Percentiles rank a stretch among this genome's conserved stretches.
Evolutionary conservation across 2,329 filamentous ascomycete species (phyloP).

Genomic region (Nothomitra cinnamomea): DNA sequence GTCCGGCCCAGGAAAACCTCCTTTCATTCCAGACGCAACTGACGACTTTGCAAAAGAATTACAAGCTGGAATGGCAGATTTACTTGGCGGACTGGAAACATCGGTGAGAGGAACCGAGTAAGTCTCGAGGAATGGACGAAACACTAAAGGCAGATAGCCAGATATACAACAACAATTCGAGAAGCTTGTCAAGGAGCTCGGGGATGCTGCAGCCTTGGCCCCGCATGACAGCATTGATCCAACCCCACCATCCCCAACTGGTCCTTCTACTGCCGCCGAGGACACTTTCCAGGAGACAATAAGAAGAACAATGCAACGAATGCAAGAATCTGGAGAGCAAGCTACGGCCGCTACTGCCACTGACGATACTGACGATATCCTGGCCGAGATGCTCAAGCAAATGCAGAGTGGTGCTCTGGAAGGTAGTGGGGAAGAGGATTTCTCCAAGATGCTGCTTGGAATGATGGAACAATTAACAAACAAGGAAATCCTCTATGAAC

Average conservation of each 20-base stretch:
- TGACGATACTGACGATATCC: slow-evolving; percentile 58
- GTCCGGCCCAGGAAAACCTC: slow-evolving; percentile 8
- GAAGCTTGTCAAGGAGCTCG: slow-evolving; percentile 56
- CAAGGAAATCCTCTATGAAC: slow-evolving; percentile 95
- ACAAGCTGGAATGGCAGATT: slow-evolving; percentile 75
- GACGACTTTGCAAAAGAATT: slow-evolving; percentile 71
- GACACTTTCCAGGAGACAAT: slow-evolving; percentile 85
- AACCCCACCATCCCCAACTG: slow-evolving; percentile 6
- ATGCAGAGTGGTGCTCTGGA: slow-evolving; percentile 47
- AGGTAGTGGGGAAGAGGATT: slow-evolving; percentile 55
- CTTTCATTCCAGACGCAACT: slow-evolving; percentile 31
- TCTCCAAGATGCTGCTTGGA: slow-evolving; percentile 85
- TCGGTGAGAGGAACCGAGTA: slow-evolving; percentile 39
- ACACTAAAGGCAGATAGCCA: slow-evolving; percentile 47
- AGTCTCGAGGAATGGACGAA: slow-evolving; percentile 61
- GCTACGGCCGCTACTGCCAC: slow-evolving; percentile 61
- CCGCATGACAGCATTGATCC: slow-evolving; percentile 13
- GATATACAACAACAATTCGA: slow-evolving; percentile 70
- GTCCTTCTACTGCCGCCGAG: slow-evolving; percentile 29
- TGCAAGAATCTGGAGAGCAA: slow-evolving; percentile 76
- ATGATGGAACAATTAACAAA: slow-evolving; percentile 99
- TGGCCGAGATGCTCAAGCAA: slow-evolving; percentile 84
- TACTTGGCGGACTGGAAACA: slow-evolving; percentile 55
- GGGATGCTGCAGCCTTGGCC: slow-evolving; percentile 30
- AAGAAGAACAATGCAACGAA: slow-evolving; percentile 82